Base-by-base conservation (phyloP, 2,329 filamentous ascomycete species). In the Lojkania enalia region DNA sequence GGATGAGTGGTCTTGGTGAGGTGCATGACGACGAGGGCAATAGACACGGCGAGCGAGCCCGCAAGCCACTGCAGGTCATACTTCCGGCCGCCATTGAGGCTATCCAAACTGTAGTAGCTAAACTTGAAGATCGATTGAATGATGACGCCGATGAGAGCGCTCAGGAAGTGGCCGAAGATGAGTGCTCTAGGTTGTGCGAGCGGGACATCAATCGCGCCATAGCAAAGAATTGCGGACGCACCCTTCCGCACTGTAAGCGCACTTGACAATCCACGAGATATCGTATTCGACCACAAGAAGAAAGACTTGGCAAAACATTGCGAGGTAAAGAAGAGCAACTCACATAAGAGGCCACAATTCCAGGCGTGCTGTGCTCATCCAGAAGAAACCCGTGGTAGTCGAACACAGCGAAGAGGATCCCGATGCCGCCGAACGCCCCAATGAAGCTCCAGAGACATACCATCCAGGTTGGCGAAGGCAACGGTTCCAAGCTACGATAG, bases 1-100 rank as follows among this genome's bases (percentile, higher is more conserved):
- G 74, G 74, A 48, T 77, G 74, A 1, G 74, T 71, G 3, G 73
- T 75, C 36, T 73, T 72, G 1, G 74, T 76, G 15, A 72, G 48
- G 38, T 71, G 68, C 74, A 76, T 77, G 20, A 73, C 69, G n/a
- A 73, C 57, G 9, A 70, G 67, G 1, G 73, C 70, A 15, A 70
- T 57, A 2, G 71, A 72, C 35, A 71, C 73, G 2, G 70, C 69
- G 0, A 75, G 55, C 3, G 71, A 66, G 14, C 67, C 73, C 12
- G 71, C 67, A 4, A 77, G 60, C 74, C 74, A 77, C 54, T 67
- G 61, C 0, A 74, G 59, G 1, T 44, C 55, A 0, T 52, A 51
- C 7, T 61, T 55, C 13, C 51, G n/a, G n/a, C n/a, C n/a, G n/a
- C n/a, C n/a, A n/a, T n/a, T n/a, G n/a, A n/a, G n/a, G n/a, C n/a